These are phyloP conservation scores for Curvularia sp. DNA, from an alignment of 2,329 filamentous ascomycete species.

Conservation along the genomic window DNA sequence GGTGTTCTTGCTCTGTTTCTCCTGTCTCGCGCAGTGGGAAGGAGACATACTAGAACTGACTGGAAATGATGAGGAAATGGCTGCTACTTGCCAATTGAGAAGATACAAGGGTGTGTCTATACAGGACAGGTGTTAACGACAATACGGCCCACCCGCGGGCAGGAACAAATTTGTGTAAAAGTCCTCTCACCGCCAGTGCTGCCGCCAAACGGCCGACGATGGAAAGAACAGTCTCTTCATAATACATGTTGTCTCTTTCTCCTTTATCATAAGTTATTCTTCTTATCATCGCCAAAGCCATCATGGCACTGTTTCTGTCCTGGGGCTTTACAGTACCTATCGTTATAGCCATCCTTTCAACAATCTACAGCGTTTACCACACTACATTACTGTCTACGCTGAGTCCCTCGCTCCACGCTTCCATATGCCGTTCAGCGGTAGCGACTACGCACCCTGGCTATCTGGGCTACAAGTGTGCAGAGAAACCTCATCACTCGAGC, in stretches of 20 bases:
- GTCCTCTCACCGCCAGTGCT: slow-evolving; percentile 12
- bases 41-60: not conserved
- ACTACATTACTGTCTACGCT: not conserved
- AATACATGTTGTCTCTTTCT: not conserved
- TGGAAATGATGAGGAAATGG: not conserved
- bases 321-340: slow-evolving; percentile 1
- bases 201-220: slow-evolving; percentile 9
- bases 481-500: slow-evolving; percentile 44
- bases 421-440: slow-evolving; percentile 1
- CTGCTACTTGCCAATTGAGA: not conserved
- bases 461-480: slow-evolving; percentile 35
- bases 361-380: not conserved
- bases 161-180: slow-evolving; percentile 9
- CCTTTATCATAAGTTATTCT: not conserved
- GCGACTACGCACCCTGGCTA: slow-evolving; percentile 25
- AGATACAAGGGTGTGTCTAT: not conserved
- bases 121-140: not conserved
- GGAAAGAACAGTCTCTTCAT: slow-evolving; percentile 3
- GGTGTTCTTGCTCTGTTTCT: not conserved
- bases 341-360: slow-evolving; percentile 13
- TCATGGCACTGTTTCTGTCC: slow-evolving; percentile 9
- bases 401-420: slow-evolving; percentile 10
- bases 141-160: slow-evolving; percentile 10
- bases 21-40: not conserved
- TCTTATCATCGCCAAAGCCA: not conserved